phyloP scores from a whole-genome alignment of 768 basidiomycete genomes.

The Phaeolepiota aurea region DNA sequence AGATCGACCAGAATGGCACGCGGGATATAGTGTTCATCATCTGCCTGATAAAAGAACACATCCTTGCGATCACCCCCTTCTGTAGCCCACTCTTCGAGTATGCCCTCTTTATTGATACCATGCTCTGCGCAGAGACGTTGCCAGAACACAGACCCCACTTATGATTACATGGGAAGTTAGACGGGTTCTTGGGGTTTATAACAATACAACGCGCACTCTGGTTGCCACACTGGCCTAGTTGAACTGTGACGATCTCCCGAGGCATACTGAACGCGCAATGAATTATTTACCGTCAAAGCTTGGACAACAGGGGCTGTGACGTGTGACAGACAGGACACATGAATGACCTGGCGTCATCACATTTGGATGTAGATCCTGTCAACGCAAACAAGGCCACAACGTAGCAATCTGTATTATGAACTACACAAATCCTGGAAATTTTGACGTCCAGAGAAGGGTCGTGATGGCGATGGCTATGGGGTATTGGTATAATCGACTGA shows the following conservation, averaged over 20 bases:
- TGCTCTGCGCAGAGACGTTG: slow-evolving; percentile 97
- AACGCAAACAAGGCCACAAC: no score
- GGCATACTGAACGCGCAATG: slow-evolving; percentile 1
- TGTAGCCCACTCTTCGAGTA: slow-evolving; percentile 94
- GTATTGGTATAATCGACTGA: no score
- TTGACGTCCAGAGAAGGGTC: no score
- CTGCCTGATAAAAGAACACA: slow-evolving; percentile 99
- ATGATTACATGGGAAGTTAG: slow-evolving; percentile 8
- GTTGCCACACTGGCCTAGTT: slow-evolving; percentile 87
- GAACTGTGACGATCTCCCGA: slow-evolving; percentile 29
- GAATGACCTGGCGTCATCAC: no score
- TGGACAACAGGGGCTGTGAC: no score
- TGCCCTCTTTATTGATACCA: slow-evolving; percentile 92
- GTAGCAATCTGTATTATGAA: no score
- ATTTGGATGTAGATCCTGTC: no score
- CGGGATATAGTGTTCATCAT: slow-evolving; percentile 98
- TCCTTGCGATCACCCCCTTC: slow-evolving; percentile 96
- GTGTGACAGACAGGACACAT: no score
- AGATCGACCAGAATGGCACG: slow-evolving; percentile 93
- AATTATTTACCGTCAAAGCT: no score
- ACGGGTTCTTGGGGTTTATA: background rate
- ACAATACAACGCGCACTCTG: slow-evolving; percentile 50
- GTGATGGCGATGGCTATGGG: no score
- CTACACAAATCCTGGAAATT: no score
- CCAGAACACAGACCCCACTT: slow-evolving; percentile 98